These are phyloP conservation scores for Phialophora verrucosa DNA, from an alignment of 2,329 filamentous ascomycete genomes.

Conservation along the genomic window DNA sequence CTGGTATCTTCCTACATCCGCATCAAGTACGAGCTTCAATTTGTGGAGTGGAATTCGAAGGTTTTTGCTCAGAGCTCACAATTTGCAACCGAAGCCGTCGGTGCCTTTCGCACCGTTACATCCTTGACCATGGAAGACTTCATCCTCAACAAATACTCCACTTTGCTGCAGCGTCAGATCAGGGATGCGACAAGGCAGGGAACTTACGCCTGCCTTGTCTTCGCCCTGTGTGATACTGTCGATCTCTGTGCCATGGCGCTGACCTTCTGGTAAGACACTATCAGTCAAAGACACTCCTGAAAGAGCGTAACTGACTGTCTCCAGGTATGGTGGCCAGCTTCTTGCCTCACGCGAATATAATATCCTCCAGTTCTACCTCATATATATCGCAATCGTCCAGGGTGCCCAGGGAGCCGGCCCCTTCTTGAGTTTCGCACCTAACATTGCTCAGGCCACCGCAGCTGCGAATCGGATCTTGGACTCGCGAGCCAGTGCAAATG, in stretches of 20 bases:
- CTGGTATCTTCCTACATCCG: constrained; percentile 54
- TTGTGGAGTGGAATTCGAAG: constrained; percentile 34
- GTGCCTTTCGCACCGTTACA: constrained; percentile 74
- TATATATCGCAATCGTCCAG: constrained; percentile 70
- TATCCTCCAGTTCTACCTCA: constrained; percentile 58
- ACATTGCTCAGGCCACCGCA: constrained; percentile 48
- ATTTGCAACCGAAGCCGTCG: constrained; percentile 75
- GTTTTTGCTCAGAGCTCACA: constrained; percentile 66
- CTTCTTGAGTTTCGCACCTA: constrained; percentile 70
- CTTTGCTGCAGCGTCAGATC: constrained; percentile 65
- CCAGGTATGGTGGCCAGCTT: constrained; percentile 68
- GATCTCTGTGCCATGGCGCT: constrained; percentile 68
- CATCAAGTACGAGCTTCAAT: constrained; percentile 34
- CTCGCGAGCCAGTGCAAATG: constrained; percentile 34
- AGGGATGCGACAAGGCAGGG: constrained; percentile 65
- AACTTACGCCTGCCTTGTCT: constrained; percentile 66
- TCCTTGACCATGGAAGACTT: constrained; percentile 71
- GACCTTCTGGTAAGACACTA: constrained; percentile 58
- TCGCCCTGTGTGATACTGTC: constrained; percentile 72
- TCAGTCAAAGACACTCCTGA: neutral
- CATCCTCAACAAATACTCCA: constrained; percentile 67
- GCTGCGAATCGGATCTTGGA: constrained; percentile 48
- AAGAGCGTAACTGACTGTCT: constrained; percentile 43
- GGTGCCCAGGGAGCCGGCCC: constrained; percentile 71
- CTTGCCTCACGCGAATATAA: constrained; percentile 58